A percentile compares a stretch with the other conserved stretches of the same genome.
These are phyloP conservation scores for Rubus idaeus DNA, from an alignment of 306 rosid genomes.

Conservation along the genomic window DNA sequence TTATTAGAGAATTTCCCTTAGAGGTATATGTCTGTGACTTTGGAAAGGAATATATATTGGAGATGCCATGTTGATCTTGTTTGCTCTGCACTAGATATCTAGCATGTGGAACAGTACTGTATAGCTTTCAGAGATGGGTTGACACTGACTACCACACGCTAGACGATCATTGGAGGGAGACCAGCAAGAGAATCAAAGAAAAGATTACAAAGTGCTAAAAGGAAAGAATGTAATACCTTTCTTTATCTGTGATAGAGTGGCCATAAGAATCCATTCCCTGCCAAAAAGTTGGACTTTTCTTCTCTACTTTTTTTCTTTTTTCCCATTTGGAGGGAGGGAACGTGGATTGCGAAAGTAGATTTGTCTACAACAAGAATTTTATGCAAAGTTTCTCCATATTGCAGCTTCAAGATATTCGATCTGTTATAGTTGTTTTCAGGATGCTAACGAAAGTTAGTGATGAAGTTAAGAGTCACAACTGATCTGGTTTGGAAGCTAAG, in stretches of 20 bases:
- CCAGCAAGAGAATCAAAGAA: slow-evolving; percentile 49
- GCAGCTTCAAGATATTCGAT: background rate
- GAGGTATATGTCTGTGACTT: background rate
- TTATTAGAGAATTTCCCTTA: no score
- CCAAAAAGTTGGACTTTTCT: slow-evolving; percentile 41
- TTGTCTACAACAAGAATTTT: slow-evolving; percentile 19
- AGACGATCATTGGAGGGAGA: slow-evolving; percentile 35
- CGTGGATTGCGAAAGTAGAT: slow-evolving; percentile 27
- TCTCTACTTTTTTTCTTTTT: slow-evolving; percentile 21
- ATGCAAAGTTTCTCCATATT: background rate
- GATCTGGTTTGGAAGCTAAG: background rate
- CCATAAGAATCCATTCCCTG: slow-evolving; percentile 51
- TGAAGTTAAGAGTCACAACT: background rate
- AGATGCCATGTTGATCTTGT: slow-evolving; percentile 20
- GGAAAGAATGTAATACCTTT: slow-evolving; percentile 72
- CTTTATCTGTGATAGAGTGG: slow-evolving; percentile 53
- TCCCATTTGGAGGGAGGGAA: slow-evolving; percentile 37
- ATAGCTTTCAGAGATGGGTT: slow-evolving; percentile 14
- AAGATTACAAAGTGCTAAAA: slow-evolving; percentile 24
- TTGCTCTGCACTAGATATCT: slow-evolving; percentile 8
- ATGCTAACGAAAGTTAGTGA: background rate
- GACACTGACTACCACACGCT: slow-evolving; percentile 39
- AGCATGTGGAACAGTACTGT: background rate
- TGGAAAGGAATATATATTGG: slow-evolving; percentile 14
- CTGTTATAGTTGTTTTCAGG: background rate